Conservation (phyloP, 768 basidiomycete species). For the Podaxis carcinomalis region DNA sequence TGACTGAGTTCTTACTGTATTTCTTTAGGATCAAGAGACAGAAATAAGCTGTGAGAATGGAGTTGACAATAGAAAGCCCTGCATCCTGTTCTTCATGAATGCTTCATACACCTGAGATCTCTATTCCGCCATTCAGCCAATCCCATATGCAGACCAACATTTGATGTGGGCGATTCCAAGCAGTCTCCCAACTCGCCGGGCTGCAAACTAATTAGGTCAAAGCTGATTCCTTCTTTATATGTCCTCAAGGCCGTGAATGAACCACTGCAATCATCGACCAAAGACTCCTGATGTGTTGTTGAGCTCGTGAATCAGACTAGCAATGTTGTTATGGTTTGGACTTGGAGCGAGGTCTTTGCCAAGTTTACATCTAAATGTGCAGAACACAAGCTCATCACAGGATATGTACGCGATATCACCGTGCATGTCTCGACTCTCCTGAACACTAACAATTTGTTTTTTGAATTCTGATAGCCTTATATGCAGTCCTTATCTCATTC, state of each 20-base stretch:
- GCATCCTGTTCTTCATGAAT: background rate
- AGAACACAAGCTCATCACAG: background rate
- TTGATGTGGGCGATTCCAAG: background rate
- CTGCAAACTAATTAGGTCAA: background rate
- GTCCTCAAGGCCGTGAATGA: background rate
- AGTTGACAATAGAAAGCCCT: background rate
- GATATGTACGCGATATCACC: background rate
- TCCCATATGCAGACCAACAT: background rate
- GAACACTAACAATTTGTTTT: too few relatives aligned
- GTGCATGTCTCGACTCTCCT: too few relatives aligned
- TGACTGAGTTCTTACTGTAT: too few relatives aligned
- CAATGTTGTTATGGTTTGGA: background rate
- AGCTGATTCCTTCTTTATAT: background rate
- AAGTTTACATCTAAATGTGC: background rate
- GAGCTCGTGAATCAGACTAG: background rate
- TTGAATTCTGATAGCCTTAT: too few relatives aligned
- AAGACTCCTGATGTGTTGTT: background rate
- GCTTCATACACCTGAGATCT: background rate
- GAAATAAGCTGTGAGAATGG: background rate
- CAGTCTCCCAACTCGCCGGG: background rate
- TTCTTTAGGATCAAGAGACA: too few relatives aligned
- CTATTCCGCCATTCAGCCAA: background rate
- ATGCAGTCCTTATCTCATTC: too few relatives aligned
- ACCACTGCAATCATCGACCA: background rate
- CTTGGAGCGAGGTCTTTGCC: background rate